Evolutionary conservation across 1,284 basidiomycete genomes (phyloP), one percentile per base, ranked within the genome.

Genomic region (Peniophora sp.): DNA sequence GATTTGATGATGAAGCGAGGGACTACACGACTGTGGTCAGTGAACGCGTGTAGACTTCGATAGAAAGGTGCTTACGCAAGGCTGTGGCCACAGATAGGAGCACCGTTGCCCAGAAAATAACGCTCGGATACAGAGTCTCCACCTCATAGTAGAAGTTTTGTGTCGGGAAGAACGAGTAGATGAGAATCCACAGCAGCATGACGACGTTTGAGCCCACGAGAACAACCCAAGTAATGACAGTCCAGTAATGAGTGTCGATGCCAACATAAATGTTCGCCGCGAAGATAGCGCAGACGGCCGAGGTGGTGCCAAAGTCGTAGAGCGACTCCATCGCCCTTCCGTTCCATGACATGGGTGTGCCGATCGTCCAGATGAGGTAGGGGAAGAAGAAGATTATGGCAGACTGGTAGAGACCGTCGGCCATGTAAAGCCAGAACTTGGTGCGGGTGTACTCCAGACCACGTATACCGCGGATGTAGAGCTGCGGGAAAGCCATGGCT

Each of bases 401-500:
- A 0, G 93, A 95, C 65, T 97, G 95, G 68, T 95, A 97, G 38
- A 97, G 70, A 43, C 93, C 96, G 65, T 98, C 96, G 16, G 84
- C 64, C 89, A 98, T 96, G 69, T 95, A 97, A 49, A 86, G 65
- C 91, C 93, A 98, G 73, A 98, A 98, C 66, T 92, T 92, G 52
- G 73, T 59, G 12, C 92, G 81, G 19, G 94, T 97, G 69, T 97
- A 99, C 62, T 97, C 94, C 17, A 95, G 74, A 32, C 95, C 93
- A 23, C 85, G 78, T 59, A 97, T 96, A 36, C 96, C 95, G 45
- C 94, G 85, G 58, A 92, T 77, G 66, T 99, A 99, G 10, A 97
- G 83, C 61, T 95, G 89, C 5, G 95, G 95, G 71, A 91, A 96
- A 2, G 92, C 91, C 53, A 97, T 71, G 0, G 92, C 89, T 0